Conservation (phyloP, 2,329 filamentous ascomycete species). For the Sarocladium brachiariae region DNA sequence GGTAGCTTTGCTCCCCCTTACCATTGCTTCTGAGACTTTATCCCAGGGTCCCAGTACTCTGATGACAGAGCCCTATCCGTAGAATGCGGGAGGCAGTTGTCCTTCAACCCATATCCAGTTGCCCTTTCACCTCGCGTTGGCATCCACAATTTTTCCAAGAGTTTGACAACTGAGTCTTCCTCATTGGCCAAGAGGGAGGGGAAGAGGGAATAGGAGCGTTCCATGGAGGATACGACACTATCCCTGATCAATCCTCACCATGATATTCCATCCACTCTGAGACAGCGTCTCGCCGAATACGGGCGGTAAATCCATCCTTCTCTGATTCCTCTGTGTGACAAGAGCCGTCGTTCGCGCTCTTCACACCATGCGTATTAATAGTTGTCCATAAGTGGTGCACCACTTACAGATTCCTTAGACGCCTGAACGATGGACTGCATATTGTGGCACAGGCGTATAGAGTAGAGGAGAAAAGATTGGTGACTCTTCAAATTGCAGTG, state of each 20-base stretch:
- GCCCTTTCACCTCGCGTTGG: too few species aligned
- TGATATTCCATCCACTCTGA: neutral
- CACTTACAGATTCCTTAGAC: neutral
- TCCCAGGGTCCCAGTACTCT: too few species aligned
- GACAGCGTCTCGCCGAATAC: neutral
- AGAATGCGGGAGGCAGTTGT: too few species aligned
- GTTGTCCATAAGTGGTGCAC: neutral
- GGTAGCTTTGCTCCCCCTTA: too few species aligned
- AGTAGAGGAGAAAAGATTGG: neutral
- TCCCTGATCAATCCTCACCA: slow-evolving; percentile 2
- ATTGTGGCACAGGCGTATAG: neutral
- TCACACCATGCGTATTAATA: neutral
- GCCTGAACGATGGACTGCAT: neutral
- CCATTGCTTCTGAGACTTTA: too few species aligned
- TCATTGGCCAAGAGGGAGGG: too few species aligned
- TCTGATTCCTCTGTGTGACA: neutral
- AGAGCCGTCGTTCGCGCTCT: neutral
- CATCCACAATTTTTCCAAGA: too few species aligned
- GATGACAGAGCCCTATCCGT: too few species aligned
- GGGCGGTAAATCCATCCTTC: neutral
- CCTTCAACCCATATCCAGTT: too few species aligned
- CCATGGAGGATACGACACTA: neutral
- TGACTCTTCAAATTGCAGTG: neutral
- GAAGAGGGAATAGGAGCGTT: too few species aligned
- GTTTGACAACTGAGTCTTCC: too few species aligned